A percentile compares a stretch with the other conserved stretches of the same genome.
phyloP scores from a whole-genome alignment of 331 rosid genomes.

The Quercus lobata region DNA sequence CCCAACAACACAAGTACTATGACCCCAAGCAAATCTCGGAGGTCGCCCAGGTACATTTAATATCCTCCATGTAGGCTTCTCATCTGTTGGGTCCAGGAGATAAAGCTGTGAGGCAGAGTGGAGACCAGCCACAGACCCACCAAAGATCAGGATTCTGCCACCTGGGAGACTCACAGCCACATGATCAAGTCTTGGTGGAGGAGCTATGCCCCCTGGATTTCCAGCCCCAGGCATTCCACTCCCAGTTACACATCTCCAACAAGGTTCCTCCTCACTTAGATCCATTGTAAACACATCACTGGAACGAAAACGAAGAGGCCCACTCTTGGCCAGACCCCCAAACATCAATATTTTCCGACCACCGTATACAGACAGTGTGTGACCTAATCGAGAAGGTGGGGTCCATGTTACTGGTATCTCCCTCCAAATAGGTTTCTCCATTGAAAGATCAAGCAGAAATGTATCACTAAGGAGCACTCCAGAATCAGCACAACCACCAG shows the following conservation, averaged over 20 bases:
- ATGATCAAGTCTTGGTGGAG: conserved; percentile 99
- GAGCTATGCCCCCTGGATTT: conserved; percentile 96
- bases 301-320: conserved; percentile 92
- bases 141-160: conserved; percentile 94
- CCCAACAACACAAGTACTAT: conserved; percentile 97
- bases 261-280: conserved; percentile 92
- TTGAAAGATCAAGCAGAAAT: conserved; percentile 92
- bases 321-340: conserved; percentile 99
- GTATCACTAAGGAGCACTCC: conserved; percentile 98
- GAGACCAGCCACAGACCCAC: conserved; percentile 99
- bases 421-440: conserved; percentile 97
- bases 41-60: conserved; percentile 93
- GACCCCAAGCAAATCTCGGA: conserved; percentile 99
- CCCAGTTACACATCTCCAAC: conserved; percentile 97
- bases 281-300: conserved; percentile 98
- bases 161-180: conserved; percentile 98
- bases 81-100: conserved; percentile 91
- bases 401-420: conserved; percentile 98
- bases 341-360: conserved; percentile 98
- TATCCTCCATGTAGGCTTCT: conserved; percentile 98
- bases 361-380: conserved; percentile 94
- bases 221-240: conserved; percentile 99
- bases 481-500: conserved; percentile 99
- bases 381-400: conserved; percentile 98
- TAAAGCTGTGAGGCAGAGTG: conserved; percentile 99